Percentiles rank a stretch among this genome's conserved stretches.
These are phyloP conservation scores for Russula abietina DNA, from an alignment of 768 basidiomycete species.

Conservation along the genomic window DNA sequence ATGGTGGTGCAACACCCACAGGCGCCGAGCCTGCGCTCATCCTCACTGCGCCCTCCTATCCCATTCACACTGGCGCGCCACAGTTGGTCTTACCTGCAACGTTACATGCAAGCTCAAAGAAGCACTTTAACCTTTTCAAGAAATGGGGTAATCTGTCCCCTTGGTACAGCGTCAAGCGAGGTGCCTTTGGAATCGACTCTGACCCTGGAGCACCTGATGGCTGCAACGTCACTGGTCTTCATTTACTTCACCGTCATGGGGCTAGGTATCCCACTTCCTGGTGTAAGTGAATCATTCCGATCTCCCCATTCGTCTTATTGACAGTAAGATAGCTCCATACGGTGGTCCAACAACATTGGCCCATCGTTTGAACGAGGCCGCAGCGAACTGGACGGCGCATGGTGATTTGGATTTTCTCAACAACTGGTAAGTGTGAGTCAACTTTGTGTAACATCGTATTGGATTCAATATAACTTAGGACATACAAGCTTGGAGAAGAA, in stretches of 20 bases:
- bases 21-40: slow-evolving; percentile 72
- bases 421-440: slow-evolving; percentile 51
- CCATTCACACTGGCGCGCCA: slow-evolving; percentile 64
- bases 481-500: slow-evolving; percentile 87
- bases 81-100: slow-evolving; percentile 51
- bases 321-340: slow-evolving; percentile 40
- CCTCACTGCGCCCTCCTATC: slow-evolving; percentile 71
- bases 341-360: slow-evolving; percentile 59
- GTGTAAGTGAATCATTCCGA: slow-evolving; percentile 37
- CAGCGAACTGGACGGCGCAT: slow-evolving; percentile 55
- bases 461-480: slow-evolving; percentile 41
- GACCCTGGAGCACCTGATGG: slow-evolving; percentile 61
- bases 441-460: not conserved
- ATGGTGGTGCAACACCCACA: slow-evolving; percentile 72
- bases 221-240: slow-evolving; percentile 67
- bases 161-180: slow-evolving; percentile 69
- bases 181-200: slow-evolving; percentile 67
- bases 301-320: not conserved
- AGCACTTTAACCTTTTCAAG: slow-evolving; percentile 59
- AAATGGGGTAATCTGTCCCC: slow-evolving; percentile 83
- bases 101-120: slow-evolving; percentile 26
- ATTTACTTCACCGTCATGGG: slow-evolving; percentile 78
- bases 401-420: slow-evolving; percentile 74
- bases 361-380: slow-evolving; percentile 46
- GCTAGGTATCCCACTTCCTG: slow-evolving; percentile 62